Percentiles rank a stretch among this genome's conserved stretches.
These are phyloP conservation scores for Xylaria curta DNA, from an alignment of 495 filamentous ascomycete genomes.

Conservation along the genomic window DNA sequence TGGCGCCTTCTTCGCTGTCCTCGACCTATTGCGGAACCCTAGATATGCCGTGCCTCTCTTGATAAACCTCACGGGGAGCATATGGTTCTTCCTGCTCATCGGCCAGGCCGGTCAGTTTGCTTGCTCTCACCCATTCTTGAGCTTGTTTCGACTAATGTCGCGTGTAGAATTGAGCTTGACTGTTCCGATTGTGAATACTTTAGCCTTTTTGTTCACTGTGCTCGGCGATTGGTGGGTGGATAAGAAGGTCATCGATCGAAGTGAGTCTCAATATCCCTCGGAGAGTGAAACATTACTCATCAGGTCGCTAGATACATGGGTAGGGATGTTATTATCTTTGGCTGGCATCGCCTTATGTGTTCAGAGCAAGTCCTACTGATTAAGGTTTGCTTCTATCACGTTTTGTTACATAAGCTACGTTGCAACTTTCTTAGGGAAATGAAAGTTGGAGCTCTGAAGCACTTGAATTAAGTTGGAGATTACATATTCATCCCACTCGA, in stretches of 20 bases:
- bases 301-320: constrained; percentile 72
- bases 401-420: neutral
- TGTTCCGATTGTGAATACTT: constrained; percentile 91
- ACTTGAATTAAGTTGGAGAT: neutral
- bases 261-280: constrained; percentile 49
- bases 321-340: constrained; percentile 82
- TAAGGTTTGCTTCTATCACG: neutral
- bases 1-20: constrained; percentile 70
- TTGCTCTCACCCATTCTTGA: neutral
- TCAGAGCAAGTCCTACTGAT: constrained; percentile 58
- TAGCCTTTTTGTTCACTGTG: constrained; percentile 95
- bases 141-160: constrained; percentile 15
- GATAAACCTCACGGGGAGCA: constrained; percentile 89
- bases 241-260: constrained; percentile 80
- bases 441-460: neutral
- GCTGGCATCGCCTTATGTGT: constrained; percentile 90
- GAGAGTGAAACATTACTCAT: constrained; percentile 18
- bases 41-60: constrained; percentile 85
- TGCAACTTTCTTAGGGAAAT: neutral
- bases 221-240: constrained; percentile 96
- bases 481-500: neutral
- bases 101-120: constrained; percentile 79
- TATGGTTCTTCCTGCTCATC: constrained; percentile 97
- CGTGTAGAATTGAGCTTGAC: constrained; percentile 82
- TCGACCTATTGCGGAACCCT: constrained; percentile 80